Percentiles rank a stretch among this genome's conserved stretches.
phyloP scores from a whole-genome alignment of 148 eudicot species.

The Pharnaceum exiguum region DNA sequence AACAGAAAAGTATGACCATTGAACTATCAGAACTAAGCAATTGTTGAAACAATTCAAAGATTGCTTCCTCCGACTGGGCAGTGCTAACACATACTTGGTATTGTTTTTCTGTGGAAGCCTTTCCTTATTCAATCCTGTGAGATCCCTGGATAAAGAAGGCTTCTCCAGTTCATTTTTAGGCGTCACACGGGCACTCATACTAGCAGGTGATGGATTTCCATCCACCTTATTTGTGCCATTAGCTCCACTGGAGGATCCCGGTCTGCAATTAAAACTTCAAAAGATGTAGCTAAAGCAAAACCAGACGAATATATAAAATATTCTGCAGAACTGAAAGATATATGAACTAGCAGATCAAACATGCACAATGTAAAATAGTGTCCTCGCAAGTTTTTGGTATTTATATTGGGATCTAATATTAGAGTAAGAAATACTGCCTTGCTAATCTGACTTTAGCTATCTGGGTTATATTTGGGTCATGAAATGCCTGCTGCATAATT shows the following conservation, averaged over 20 bases:
- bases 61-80: background rate
- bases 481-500: no score
- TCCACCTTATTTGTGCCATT: conserved; percentile 53
- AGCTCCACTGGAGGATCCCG: conserved; percentile 50
- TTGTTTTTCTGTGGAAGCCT: conserved; percentile 56
- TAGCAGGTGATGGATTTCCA: conserved; percentile 38
- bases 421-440: no score
- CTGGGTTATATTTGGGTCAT: background rate
- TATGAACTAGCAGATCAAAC: background rate
- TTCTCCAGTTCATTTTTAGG: conserved; percentile 66
- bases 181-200: conserved; percentile 43
- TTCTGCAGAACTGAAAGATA: background rate
- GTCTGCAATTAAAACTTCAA: conserved; percentile 35
- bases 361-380: background rate
- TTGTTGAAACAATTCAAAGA: background rate
- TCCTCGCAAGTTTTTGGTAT: no score
- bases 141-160: conserved; percentile 48
- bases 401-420: no score
- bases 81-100: conserved; percentile 47
- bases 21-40: background rate
- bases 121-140: conserved; percentile 60
- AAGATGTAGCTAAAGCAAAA: background rate
- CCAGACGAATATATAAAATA: background rate
- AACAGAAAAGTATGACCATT: conserved; percentile 4
- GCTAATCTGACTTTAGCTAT: no score